Base-by-base conservation (phyloP, 2,329 filamentous ascomycete species). In the Aspergillus fijiensis region DNA sequence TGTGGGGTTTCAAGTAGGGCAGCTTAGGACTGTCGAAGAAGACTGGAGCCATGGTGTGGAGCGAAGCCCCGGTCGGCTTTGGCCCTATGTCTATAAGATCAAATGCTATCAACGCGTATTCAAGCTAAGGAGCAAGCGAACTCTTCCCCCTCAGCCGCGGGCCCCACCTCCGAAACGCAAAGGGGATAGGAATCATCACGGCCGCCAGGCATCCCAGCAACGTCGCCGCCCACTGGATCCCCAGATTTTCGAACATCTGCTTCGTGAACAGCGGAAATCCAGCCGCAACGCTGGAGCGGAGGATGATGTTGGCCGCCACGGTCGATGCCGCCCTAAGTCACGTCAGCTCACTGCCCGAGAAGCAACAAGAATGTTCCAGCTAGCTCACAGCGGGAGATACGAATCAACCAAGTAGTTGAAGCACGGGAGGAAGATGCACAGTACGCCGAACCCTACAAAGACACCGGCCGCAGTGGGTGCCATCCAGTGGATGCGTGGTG, bases 331-430 rank as follows among this genome's bases (percentile, higher is more conserved):
- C 80, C 63, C 80, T 77, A 48, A 6, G 9, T 25, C 9, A 45
- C 7, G 12, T 14, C 2, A 23, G 9, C 11, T 9, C 6, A 27
- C 27, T 29, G 6, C n/a, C 9, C 16, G 11, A 42, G 5, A 7
- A 29, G 7, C 7, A 7, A 9, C 27, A 29, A 29, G 27, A 29
- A 29, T 29, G 27, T 29, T 6, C 27, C 27, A 3, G 9, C 11
- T 39, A 45, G 67, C 68, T 51, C 68, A 79, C 76, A 81, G 77
- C 74, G 84, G 82, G 42, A 84, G 76, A 64, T 85, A 85, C 0
- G 82, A 77, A 64, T 86, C 84, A 49, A 86, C 80, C n/a, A 87
- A 75, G 67, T 87, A 86, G 64, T 86, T 85, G 55, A 86, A 75
- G 5, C 79, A 77, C 29, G 81, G 79, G 10, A 86, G 71, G 71